A percentile compares a stretch with the other conserved stretches of the same genome.
These are phyloP conservation scores for Fistulifera solaris DNA, from an alignment of 108 stramenopile species.

Conservation along the genomic window DNA sequence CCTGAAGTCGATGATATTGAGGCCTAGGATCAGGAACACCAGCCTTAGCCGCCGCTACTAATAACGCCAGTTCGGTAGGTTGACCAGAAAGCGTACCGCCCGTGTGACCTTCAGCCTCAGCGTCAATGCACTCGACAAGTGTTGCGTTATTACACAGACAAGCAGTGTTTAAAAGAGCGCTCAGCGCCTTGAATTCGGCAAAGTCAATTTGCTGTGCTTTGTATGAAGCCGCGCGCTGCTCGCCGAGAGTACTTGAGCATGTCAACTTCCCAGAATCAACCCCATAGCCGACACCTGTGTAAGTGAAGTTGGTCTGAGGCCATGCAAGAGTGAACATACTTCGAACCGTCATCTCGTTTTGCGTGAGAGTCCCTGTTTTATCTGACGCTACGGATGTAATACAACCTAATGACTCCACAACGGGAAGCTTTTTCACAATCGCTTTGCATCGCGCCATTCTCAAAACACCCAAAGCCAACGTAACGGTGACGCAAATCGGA, in stretches of 20 bases:
- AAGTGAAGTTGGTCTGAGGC: constrained; percentile 52
- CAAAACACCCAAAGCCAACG: constrained; percentile 87
- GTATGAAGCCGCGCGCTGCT: background rate
- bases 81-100: constrained; percentile 50
- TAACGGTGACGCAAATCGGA: constrained; percentile 87
- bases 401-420: constrained; percentile 91
- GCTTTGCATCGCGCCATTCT: constrained; percentile 86
- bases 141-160: constrained; percentile 83
- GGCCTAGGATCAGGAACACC: constrained; percentile 76
- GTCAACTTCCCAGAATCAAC: constrained; percentile 34
- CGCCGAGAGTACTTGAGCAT: background rate
- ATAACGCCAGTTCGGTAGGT: constrained; percentile 89
- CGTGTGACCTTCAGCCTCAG: constrained; percentile 19
- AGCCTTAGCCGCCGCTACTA: constrained; percentile 77
- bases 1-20: constrained; percentile 75
- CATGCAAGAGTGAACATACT: constrained; percentile 56
- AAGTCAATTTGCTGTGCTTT: background rate
- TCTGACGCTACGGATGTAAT: constrained; percentile 89
- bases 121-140: constrained; percentile 24
- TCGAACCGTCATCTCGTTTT: constrained; percentile 92
- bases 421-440: constrained; percentile 90
- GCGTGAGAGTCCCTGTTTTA: constrained; percentile 97
- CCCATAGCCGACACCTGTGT: constrained; percentile 74
- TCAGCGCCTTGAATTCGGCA: constrained; percentile 40
- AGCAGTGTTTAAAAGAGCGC: constrained; percentile 53